A percentile compares a stretch with the other conserved stretches of the same genome.
Evolutionary conservation across 352 stramenopile species (phyloP).

Genomic region (Pythium plurisporium): DNA sequence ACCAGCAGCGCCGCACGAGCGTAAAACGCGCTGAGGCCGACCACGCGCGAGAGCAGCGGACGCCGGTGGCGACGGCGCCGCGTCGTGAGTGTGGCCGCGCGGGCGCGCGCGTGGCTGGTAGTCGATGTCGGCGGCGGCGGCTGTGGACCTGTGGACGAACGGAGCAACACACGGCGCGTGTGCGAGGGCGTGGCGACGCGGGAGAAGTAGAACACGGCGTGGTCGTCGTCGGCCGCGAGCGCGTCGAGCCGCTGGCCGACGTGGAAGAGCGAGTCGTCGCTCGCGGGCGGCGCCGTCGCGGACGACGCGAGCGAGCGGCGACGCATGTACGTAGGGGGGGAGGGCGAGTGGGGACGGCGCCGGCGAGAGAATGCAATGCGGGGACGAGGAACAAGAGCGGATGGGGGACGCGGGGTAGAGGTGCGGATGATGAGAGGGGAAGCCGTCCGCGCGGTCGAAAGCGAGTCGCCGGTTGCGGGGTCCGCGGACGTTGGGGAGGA

Average conservation of each 20-base stretch:
- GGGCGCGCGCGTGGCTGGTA: neutral
- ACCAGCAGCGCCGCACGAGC: slow-evolving; percentile 6
- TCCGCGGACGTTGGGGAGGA: neutral
- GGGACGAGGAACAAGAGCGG: neutral
- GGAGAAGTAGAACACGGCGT: slow-evolving; percentile 18
- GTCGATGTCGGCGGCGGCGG: too few relatives aligned
- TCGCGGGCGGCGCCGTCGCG: neutral
- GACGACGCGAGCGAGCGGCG: slow-evolving; percentile 6
- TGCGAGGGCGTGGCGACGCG: slow-evolving; percentile 15
- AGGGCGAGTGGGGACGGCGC: too few relatives aligned
- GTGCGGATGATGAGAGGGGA: neutral
- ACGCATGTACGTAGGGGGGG: too few relatives aligned
- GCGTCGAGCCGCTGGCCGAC: slow-evolving; percentile 24
- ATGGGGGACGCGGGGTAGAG: neutral
- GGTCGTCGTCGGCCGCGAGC: slow-evolving; percentile 24
- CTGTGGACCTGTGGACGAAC: too few relatives aligned
- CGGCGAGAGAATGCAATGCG: neutral
- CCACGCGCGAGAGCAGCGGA: neutral
- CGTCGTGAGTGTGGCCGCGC: slow-evolving; percentile 1
- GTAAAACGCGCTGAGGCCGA: slow-evolving; percentile 18
- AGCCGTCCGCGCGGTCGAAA: neutral
- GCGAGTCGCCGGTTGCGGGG: too few relatives aligned
- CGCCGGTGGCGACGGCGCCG: slow-evolving; percentile 2
- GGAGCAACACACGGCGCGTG: too few relatives aligned
- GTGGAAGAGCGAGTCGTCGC: slow-evolving; percentile 23